phyloP scores from a whole-genome alignment of 225 moss, liverwort and hornwort genomes.

The Pleurozium schreberi region DNA sequence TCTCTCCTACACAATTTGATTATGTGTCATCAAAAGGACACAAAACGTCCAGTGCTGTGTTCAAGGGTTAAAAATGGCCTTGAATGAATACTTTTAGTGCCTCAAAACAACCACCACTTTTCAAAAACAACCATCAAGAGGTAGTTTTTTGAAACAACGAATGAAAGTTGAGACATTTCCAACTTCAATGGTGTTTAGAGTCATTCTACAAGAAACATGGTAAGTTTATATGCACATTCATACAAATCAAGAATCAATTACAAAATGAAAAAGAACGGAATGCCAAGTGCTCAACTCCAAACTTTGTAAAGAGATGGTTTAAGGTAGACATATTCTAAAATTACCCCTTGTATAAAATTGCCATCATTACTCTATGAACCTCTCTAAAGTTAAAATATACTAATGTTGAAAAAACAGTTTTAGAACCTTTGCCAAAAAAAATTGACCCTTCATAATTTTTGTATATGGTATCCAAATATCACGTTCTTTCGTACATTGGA shows the following conservation, averaged over 20 bases:
- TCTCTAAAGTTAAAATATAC: background rate
- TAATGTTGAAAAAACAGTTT: fast-evolving
- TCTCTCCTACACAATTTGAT: no score
- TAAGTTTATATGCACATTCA: no score
- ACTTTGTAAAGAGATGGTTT: background rate
- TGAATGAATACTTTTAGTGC: background rate
- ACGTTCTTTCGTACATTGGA: background rate
- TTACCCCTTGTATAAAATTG: fast-evolving
- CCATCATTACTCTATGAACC: fast-evolving
- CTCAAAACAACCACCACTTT: background rate
- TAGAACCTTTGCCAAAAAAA: background rate
- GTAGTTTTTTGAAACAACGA: background rate
- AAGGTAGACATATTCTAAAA: fast-evolving
- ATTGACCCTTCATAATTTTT: background rate
- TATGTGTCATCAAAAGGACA: no score
- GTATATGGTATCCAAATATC: background rate
- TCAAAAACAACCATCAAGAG: background rate
- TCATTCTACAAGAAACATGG: background rate
- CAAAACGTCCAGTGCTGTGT: no score
- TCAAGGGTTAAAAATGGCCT: background rate
- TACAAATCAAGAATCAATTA: background rate
- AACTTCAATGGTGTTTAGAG: background rate
- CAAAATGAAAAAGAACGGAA: background rate
- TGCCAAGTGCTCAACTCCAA: fast-evolving
- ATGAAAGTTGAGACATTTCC: background rate